phyloP scores from a whole-genome alignment of 2,329 filamentous ascomycete species.

The Claviceps arundinis region DNA sequence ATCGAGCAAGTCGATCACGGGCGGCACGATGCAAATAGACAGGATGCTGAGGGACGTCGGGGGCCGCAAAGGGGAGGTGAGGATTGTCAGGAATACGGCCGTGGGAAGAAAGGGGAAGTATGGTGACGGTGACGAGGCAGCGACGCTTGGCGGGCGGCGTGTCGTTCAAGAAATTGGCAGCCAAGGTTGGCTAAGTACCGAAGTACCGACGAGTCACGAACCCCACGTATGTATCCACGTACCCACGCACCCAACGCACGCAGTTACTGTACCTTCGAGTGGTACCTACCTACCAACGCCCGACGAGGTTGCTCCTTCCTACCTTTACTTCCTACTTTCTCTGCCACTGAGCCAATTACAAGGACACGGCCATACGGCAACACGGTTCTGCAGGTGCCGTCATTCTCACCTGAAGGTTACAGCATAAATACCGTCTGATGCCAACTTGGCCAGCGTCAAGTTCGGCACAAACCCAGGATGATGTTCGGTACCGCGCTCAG shows the following conservation, averaged over 20 bases:
- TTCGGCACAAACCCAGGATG: no score
- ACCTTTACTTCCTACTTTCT: not conserved
- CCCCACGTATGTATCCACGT: no score
- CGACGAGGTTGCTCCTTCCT: not conserved
- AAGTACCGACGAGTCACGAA: no score
- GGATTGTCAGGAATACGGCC: not conserved
- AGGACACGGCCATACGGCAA: no score
- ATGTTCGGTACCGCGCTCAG: no score
- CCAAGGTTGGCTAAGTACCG: no score
- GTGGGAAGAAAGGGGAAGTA: slow-evolving; percentile 4
- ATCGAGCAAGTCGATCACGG: not conserved
- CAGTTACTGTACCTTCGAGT: not conserved
- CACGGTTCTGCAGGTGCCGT: no score
- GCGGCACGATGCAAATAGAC: not conserved
- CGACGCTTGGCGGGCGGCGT: slow-evolving; percentile 4
- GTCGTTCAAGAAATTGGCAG: slow-evolving; percentile 2
- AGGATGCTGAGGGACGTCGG: not conserved
- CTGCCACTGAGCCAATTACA: no score
- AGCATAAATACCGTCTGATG: no score
- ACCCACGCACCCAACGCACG: not conserved
- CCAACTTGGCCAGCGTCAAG: no score
- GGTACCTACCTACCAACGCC: not conserved
- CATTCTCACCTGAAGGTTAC: no score
- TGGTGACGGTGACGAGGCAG: slow-evolving; percentile 5
- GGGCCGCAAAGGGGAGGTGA: not conserved